Evolutionary conservation across 192 early-diverging fungal species (phyloP).

Genomic region (Jimgerdemannia flammicorona): DNA sequence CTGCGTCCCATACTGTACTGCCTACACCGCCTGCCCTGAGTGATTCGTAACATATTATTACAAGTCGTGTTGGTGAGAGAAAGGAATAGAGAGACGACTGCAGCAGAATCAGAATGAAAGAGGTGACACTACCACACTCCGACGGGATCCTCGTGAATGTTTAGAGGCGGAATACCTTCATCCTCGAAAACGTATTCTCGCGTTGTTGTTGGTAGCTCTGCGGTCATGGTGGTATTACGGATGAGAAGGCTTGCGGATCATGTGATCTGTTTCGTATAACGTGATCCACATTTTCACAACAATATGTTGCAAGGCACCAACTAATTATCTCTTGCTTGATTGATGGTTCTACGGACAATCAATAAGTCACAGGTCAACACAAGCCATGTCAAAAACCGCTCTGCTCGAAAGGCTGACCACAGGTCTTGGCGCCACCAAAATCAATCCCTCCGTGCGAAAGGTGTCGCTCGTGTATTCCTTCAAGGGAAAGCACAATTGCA

Average conservation of each 20-base stretch:
- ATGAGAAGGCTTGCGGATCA: too few species aligned
- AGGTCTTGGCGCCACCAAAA: slow-evolving; percentile 45
- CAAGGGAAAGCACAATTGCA: slow-evolving; percentile 40
- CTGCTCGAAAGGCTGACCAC: slow-evolving; percentile 15
- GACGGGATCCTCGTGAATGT: neutral
- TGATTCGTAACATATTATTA: neutral
- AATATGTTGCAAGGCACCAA: too few species aligned
- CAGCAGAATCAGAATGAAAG: neutral
- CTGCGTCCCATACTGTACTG: neutral
- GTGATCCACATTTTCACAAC: too few species aligned
- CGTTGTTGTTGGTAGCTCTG: neutral
- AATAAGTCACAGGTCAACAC: too few species aligned
- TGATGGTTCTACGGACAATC: too few species aligned
- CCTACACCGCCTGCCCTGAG: neutral
- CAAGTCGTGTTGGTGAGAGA: neutral
- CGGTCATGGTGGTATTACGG: too few species aligned
- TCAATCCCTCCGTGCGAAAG: slow-evolving; percentile 42
- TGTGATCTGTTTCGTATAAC: too few species aligned
- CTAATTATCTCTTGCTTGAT: too few species aligned
- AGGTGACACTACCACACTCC: neutral
- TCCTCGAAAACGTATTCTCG: neutral
- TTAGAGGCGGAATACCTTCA: neutral
- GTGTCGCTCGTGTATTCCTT: slow-evolving; percentile 41
- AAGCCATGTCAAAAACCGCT: too few species aligned
- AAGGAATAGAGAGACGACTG: neutral